phyloP scores from a whole-genome alignment of 2,329 filamentous ascomycete genomes.

The Alternaria atra region DNA sequence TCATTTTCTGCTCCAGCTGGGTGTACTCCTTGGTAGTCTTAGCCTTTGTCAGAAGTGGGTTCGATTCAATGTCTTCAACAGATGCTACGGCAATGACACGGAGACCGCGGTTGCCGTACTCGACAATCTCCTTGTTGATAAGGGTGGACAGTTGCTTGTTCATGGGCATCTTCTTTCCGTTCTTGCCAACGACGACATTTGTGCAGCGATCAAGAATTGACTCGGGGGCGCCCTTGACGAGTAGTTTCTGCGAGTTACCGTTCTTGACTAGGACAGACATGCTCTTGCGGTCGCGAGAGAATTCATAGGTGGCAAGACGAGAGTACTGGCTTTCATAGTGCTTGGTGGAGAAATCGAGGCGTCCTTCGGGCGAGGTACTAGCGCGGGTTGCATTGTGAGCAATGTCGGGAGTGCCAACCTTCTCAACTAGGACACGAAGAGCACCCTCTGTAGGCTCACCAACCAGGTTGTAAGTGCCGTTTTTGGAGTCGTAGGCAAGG shows the following conservation, averaged over 20 bases:
- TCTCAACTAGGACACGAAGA: slow-evolving; percentile 88
- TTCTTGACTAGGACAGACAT: slow-evolving; percentile 93
- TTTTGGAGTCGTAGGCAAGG: slow-evolving; percentile 81
- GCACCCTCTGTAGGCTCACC: slow-evolving; percentile 97
- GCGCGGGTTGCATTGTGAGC: slow-evolving; percentile 63
- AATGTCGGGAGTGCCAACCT: slow-evolving; percentile 83
- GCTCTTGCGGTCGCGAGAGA: slow-evolving; percentile 97
- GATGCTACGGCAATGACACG: slow-evolving; percentile 94
- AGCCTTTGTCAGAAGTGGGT: slow-evolving; percentile 75
- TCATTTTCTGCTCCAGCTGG: slow-evolving; percentile 91
- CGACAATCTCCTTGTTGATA: slow-evolving; percentile 80
- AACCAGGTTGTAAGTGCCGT: slow-evolving; percentile 78
- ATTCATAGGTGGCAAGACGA: slow-evolving; percentile 89
- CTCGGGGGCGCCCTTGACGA: slow-evolving; percentile 97
- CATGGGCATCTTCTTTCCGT: slow-evolving; percentile 80
- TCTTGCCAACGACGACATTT: slow-evolving; percentile 77
- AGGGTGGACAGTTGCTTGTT: slow-evolving; percentile 73
- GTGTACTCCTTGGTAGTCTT: slow-evolving; percentile 85
- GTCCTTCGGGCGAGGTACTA: slow-evolving; percentile 62
- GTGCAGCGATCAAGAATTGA: slow-evolving; percentile 93
- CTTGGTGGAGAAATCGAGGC: slow-evolving; percentile 81
- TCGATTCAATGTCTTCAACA: slow-evolving; percentile 76
- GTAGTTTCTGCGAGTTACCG: slow-evolving; percentile 75
- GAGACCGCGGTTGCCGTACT: slow-evolving; percentile 90
- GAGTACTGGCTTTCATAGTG: slow-evolving; percentile 81